Conservation (phyloP, 1,139 yeast species). For the Barnettozyma hawaiiensis region DNA sequence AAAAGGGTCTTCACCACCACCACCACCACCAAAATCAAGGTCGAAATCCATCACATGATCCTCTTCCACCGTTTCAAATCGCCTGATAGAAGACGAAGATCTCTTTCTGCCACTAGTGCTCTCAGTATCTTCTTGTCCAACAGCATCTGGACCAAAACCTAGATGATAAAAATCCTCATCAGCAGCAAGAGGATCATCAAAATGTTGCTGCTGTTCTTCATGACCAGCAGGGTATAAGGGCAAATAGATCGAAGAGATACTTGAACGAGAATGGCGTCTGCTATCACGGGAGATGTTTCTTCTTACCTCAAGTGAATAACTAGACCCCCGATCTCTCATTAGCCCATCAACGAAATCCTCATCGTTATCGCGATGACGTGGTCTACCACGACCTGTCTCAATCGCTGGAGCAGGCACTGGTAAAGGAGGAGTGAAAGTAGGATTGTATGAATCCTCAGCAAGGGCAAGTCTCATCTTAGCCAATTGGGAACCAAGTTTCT, state of each 20-base stretch:
- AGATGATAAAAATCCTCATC: constrained; percentile 13
- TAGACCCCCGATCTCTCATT: constrained; percentile 23
- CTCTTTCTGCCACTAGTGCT: constrained; percentile 11
- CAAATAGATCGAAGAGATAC: constrained; percentile 19
- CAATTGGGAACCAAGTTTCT: constrained; percentile 1
- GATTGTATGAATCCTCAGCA: constrained; percentile 4
- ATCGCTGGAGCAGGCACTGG: neutral
- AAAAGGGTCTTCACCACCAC: constrained; percentile 6
- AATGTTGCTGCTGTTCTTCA: neutral
- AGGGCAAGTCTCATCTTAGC: neutral
- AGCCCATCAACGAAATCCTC: constrained; percentile 24
- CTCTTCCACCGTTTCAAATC: constrained; percentile 16
- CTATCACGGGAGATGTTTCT: constrained; percentile 21
- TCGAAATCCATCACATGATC: constrained; percentile 14
- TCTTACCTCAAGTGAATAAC: constrained; percentile 21
- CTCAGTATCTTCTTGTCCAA: neutral
- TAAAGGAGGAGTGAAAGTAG: constrained; percentile 1
- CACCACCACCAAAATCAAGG: constrained; percentile 7
- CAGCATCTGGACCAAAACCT: constrained; percentile 15
- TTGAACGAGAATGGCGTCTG: constrained; percentile 24
- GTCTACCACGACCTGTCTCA: constrained; percentile 15
- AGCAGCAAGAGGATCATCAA: constrained; percentile 11
- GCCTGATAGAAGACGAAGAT: constrained; percentile 16
- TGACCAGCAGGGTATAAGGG: constrained; percentile 6
- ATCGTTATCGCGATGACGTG: constrained; percentile 8